A percentile compares a stretch with the other conserved stretches of the same genome.
Conservation (phyloP, 2,329 filamentous ascomycete genomes). For the Calonectria montana region DNA sequence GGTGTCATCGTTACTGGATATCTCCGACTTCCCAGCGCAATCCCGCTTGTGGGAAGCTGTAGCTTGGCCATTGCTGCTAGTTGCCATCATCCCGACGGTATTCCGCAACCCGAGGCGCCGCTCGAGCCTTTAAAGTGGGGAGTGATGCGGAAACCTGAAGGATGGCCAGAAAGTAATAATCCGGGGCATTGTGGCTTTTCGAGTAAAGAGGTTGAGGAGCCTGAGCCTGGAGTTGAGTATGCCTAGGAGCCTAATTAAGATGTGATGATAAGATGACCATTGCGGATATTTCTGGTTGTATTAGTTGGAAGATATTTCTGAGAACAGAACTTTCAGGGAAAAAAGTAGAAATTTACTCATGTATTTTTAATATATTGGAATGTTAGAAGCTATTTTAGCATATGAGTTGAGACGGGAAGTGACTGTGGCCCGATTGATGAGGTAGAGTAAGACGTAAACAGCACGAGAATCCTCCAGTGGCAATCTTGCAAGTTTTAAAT, state of each 20-base stretch:
- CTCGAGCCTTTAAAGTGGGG: conserved; percentile 18
- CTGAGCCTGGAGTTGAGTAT: not conserved
- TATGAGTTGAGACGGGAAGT: no score
- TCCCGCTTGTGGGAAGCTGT: conserved; percentile 20
- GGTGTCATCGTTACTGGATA: not conserved
- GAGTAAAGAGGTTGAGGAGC: conserved; percentile 7
- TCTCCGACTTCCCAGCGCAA: conserved; percentile 1
- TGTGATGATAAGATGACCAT: not conserved
- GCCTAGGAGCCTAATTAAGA: not conserved
- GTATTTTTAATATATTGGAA: no score
- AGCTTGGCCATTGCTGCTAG: conserved; percentile 25
- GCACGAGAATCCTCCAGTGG: no score
- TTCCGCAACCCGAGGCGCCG: conserved; percentile 6
- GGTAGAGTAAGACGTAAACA: no score
- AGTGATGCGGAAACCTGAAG: not conserved
- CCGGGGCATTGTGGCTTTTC: conserved; percentile 11
- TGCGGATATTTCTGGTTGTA: no score
- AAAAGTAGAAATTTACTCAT: no score
- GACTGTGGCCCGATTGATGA: no score
- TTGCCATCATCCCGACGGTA: conserved; percentile 13
- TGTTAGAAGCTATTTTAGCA: no score
- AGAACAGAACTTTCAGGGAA: no score
- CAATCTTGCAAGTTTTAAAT: no score
- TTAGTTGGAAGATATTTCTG: not conserved
- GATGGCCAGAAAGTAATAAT: not conserved